Conservation (phyloP, 2,329 filamentous ascomycete genomes). For the Diaporthe caulivora region DNA sequence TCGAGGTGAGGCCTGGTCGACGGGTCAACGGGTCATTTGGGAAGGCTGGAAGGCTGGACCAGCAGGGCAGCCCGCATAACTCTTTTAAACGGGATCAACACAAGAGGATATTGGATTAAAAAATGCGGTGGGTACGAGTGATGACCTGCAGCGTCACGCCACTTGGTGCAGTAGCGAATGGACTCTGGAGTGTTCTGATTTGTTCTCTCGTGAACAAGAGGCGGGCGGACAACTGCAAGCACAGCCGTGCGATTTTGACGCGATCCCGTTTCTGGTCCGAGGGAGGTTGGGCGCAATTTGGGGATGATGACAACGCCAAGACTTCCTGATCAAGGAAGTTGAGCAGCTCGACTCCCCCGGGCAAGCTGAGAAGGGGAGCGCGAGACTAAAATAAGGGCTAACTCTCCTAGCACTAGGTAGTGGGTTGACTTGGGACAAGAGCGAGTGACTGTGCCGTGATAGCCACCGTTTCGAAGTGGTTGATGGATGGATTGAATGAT, state of each 20-base stretch:
- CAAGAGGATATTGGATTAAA: conserved; percentile 7
- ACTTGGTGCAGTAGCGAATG: conserved; percentile 20
- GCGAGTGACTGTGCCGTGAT: not conserved
- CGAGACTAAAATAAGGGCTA: conserved; percentile 12
- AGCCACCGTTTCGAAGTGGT: not conserved
- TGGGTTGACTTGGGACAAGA: not conserved
- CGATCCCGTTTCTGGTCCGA: conserved; percentile 27
- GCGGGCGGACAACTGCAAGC: conserved; percentile 28
- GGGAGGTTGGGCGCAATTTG: conserved; percentile 30
- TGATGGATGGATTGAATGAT: not conserved
- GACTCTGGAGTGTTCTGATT: conserved; percentile 13
- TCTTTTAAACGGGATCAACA: conserved; percentile 20
- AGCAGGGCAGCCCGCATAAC: not conserved
- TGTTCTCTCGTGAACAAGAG: conserved; percentile 21
- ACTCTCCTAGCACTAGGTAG: conserved; percentile 12
- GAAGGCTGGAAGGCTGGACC: not conserved
- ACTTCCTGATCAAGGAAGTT: conserved; percentile 31
- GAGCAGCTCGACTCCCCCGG: conserved; percentile 9
- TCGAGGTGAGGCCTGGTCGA: conserved; percentile 17
- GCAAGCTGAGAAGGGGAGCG: not conserved
- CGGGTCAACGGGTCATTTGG: conserved; percentile 1
- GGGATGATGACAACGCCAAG: conserved; percentile 33
- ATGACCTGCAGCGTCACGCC: conserved; percentile 24
- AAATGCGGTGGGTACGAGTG: conserved; percentile 16
- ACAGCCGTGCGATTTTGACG: conserved; percentile 27